Conservation (phyloP, 2,329 filamentous ascomycete genomes). For the Trichophyton schoenleinii region DNA sequence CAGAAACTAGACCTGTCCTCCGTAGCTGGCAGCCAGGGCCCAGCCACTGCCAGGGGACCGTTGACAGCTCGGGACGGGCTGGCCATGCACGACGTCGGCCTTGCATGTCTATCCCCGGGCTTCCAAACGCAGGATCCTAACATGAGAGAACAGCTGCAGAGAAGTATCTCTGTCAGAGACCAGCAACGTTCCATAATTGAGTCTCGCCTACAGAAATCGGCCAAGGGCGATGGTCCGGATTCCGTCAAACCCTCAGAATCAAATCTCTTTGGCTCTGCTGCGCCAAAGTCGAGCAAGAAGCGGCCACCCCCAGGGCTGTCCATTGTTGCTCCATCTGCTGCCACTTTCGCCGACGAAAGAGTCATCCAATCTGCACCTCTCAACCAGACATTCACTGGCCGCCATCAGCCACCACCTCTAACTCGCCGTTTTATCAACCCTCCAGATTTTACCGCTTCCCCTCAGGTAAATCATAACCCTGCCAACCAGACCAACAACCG, state of each 20-base stretch:
- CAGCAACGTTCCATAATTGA: constrained; percentile 94
- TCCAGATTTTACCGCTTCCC: constrained; percentile 40
- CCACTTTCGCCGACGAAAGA: constrained; percentile 83
- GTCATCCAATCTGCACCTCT: constrained; percentile 95
- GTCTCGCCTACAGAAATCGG: constrained; percentile 74
- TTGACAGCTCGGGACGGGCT: constrained; percentile 68
- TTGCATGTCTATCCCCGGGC: constrained; percentile 88
- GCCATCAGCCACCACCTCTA: constrained; percentile 63
- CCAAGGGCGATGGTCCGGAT: constrained; percentile 59
- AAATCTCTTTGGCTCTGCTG: constrained; percentile 25
- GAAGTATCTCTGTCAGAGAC: constrained; percentile 84
- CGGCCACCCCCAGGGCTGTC: constrained; percentile 66
- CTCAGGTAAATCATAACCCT: constrained; percentile 78
- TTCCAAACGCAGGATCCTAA: constrained; percentile 94
- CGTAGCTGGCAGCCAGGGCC: constrained; percentile 36
- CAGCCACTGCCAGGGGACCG: constrained; percentile 53
- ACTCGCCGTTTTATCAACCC: constrained; percentile 70
- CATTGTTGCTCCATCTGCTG: constrained; percentile 86
- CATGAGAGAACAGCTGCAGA: constrained; percentile 89
- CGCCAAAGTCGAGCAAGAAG: constrained; percentile 37
- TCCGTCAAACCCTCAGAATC: constrained; percentile 43
- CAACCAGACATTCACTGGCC: constrained; percentile 87
- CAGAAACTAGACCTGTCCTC: constrained; percentile 36
- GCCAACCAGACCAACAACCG: constrained; percentile 83
- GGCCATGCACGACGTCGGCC: constrained; percentile 80